These are phyloP conservation scores for Tricharina praecox DNA, from an alignment of 495 filamentous ascomycete genomes.

Conservation along the genomic window DNA sequence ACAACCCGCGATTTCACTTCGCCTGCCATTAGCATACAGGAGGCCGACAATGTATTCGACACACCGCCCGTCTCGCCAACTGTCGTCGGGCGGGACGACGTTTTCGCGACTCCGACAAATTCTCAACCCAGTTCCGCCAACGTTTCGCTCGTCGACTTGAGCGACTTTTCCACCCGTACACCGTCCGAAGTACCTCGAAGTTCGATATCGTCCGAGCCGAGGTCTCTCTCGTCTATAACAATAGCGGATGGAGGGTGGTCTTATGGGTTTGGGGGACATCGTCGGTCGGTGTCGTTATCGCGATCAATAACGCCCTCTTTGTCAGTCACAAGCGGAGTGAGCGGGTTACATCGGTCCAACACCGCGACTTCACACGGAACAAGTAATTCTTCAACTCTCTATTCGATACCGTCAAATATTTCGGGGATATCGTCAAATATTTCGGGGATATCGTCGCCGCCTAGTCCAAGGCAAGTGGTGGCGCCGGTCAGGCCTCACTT, in stretches of 20 bases:
- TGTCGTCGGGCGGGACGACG: not conserved
- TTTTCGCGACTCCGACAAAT: conserved; percentile 5
- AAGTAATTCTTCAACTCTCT: conserved; percentile 19
- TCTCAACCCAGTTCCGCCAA: not conserved
- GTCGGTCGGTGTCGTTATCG: conserved; percentile 15
- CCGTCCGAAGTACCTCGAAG: not conserved
- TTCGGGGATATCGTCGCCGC: conserved; percentile 18
- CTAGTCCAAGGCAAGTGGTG: conserved; percentile 15
- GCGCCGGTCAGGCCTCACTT: conserved; percentile 17
- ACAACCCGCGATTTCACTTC: not conserved
- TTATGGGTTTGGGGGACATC: conserved; percentile 10
- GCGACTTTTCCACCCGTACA: not conserved
- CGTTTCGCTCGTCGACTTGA: not conserved
- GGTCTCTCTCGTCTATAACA: conserved; percentile 9
- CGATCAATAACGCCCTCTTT: conserved; percentile 16
- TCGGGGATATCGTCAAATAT: conserved; percentile 21
- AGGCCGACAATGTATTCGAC: conserved; percentile 1
- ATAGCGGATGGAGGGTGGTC: conserved; percentile 11
- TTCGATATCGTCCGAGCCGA: not conserved
- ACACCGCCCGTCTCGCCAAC: not conserved
- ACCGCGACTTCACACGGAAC: conserved; percentile 15
- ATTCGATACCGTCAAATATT: conserved; percentile 23
- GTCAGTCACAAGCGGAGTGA: conserved; percentile 4
- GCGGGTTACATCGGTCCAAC: conserved; percentile 16
- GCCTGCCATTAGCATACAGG: conserved; percentile 1